Evolutionary conservation across 164 flowering plant genomes (phyloP).

Genomic region (Stephania cephalantha): DNA sequence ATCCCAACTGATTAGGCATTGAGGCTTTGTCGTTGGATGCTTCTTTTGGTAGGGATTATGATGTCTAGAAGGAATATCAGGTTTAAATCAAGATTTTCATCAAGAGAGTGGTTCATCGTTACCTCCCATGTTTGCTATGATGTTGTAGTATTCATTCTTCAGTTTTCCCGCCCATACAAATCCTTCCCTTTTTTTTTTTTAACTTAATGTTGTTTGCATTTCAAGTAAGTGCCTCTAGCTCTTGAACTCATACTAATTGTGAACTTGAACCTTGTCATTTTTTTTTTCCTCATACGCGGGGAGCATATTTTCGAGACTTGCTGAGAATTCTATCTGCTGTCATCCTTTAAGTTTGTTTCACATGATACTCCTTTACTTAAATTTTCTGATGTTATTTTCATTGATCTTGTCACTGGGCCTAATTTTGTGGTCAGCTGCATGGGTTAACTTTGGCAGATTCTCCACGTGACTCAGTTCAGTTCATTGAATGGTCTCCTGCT

Average conservation of each 20-base stretch:
- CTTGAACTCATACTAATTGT: too few species aligned
- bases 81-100: background rate
- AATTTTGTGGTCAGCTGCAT: background rate
- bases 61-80: background rate
- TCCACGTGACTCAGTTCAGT: constrained; percentile 99
- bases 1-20: too few species aligned
- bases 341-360: background rate
- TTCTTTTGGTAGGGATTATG: too few species aligned
- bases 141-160: background rate
- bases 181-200: background rate
- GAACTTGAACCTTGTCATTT: too few species aligned
- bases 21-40: too few species aligned
- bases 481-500: constrained; percentile 95
- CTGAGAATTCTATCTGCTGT: too few species aligned
- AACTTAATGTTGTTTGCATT: background rate
- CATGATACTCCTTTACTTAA: background rate
- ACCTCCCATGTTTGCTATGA: background rate
- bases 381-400: background rate
- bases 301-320: too few species aligned
- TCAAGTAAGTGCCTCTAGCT: background rate
- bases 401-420: background rate
- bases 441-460: constrained; percentile 54
- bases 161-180: background rate
- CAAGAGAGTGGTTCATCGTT: background rate
- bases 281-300: too few species aligned